These are phyloP conservation scores for Rhodomyrtus psidioides DNA, from an alignment of 441 rosid genomes.

Conservation along the genomic window DNA sequence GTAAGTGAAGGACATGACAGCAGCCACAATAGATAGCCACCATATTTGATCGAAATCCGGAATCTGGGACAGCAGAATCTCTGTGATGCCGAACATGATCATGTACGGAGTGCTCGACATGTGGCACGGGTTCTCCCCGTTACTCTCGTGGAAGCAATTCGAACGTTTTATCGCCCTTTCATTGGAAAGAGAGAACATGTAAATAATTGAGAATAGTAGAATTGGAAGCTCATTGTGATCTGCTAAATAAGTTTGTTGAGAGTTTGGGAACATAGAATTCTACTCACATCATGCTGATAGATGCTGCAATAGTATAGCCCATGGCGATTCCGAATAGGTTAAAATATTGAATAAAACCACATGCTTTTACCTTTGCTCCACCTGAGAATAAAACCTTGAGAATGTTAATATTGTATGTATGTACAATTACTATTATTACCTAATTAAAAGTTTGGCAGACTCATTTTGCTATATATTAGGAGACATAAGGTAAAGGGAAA, in stretches of 20 bases:
- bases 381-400: not conserved
- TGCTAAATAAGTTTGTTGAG: not conserved
- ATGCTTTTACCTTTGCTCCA: slow-evolving; percentile 1
- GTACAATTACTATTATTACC: not conserved
- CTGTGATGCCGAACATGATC: slow-evolving; percentile 3
- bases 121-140: not conserved
- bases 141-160: slow-evolving; percentile 4
- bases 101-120: slow-evolving; percentile 2
- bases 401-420: not conserved
- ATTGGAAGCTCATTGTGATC: not conserved
- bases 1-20: slow-evolving; percentile 7
- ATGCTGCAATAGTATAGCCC: slow-evolving; percentile 6
- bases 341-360: slow-evolving; percentile 9
- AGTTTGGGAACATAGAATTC: not conserved
- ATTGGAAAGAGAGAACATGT: not conserved
- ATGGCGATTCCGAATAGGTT: slow-evolving; percentile 6
- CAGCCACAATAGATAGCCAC: slow-evolving; percentile 9
- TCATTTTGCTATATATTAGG: not conserved
- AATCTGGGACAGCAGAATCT: slow-evolving; percentile 7
- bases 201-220: not conserved
- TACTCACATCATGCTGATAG: slow-evolving; percentile 9
- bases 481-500: not conserved
- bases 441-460: not conserved
- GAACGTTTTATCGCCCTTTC: slow-evolving; percentile 6
- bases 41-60: slow-evolving; percentile 4